Conservation (phyloP, 371 early-diverging fungal species). For the Mycotypha africana region DNA sequence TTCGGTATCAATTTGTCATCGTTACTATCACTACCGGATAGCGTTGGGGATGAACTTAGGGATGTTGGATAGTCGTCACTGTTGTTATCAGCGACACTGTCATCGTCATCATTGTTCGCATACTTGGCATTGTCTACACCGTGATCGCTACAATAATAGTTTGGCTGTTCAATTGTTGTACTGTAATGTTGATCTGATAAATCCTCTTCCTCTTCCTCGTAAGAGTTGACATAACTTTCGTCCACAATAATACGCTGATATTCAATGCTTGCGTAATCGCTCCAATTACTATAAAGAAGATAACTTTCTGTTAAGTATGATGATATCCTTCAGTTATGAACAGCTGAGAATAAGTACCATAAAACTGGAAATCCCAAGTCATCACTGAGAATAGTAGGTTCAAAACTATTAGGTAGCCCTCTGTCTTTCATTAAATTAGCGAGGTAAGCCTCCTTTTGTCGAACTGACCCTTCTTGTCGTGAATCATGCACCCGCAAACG, state of each 20-base stretch:
- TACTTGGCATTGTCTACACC: too few relatives aligned
- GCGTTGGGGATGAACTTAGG: too few relatives aligned
- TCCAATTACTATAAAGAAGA: constrained; percentile 10
- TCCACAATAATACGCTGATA: constrained; percentile 10
- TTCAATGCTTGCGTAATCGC: constrained; percentile 16
- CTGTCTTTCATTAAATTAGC: constrained; percentile 24
- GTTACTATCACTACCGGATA: too few relatives aligned
- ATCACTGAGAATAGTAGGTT: constrained; percentile 10
- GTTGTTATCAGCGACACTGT: too few relatives aligned
- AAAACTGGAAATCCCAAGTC: constrained; percentile 16
- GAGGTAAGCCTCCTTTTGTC: constrained; percentile 23
- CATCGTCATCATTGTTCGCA: too few relatives aligned
- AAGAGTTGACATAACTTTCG: constrained; percentile 4
- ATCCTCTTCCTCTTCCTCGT: constrained; percentile 1
- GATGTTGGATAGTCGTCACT: too few relatives aligned
- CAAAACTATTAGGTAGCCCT: constrained; percentile 25
- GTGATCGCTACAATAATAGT: too few relatives aligned
- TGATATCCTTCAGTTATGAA: background rate
- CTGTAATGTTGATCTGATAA: too few relatives aligned
- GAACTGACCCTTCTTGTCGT: constrained; percentile 28
- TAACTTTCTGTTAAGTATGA: background rate
- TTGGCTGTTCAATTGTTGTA: too few relatives aligned
- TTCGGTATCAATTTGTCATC: too few relatives aligned
- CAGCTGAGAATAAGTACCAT: constrained; percentile 10
- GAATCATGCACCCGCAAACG: constrained; percentile 43